A percentile compares a stretch with the other conserved stretches of the same genome.
Evolutionary conservation across 805 yeast species (phyloP).

Genomic region (Lipomyces starkeyi): DNA sequence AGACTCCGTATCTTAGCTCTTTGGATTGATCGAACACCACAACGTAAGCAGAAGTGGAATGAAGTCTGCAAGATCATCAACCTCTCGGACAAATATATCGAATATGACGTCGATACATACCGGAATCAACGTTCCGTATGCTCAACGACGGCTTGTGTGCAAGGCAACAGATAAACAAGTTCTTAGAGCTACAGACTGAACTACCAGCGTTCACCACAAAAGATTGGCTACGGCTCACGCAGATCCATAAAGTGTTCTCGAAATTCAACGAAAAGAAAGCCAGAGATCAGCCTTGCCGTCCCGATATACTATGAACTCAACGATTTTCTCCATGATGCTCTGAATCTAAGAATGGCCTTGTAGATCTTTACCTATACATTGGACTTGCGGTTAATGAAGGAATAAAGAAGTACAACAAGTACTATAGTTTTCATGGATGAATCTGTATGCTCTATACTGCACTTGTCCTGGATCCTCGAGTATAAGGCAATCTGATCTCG

Average conservation of each 20-base stretch:
- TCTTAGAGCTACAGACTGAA: constrained; percentile 1
- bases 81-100: constrained; percentile 1
- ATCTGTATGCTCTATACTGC: background rate
- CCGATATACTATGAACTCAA: background rate
- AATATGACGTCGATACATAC: background rate
- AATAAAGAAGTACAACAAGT: constrained; percentile 3
- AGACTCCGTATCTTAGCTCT: constrained; percentile 1
- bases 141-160: constrained; percentile 4
- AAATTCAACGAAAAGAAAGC: background rate
- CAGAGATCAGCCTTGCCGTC: background rate
- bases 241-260: constrained; percentile 4
- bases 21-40: constrained; percentile 5
- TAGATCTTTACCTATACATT: constrained; percentile 1
- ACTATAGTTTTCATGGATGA: constrained; percentile 10
- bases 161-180: constrained; percentile 6
- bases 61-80: background rate
- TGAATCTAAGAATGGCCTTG: background rate
- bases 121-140: constrained; percentile 2
- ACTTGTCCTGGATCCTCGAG: constrained; percentile 10
- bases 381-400: constrained; percentile 2
- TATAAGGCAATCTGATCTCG: constrained; percentile 6
- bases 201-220: background rate
- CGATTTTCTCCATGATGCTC: constrained; percentile 5
- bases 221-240: constrained; percentile 8
- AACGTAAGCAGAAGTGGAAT: constrained; percentile 1